Evolutionary conservation across 192 early-diverging fungal species (phyloP), one percentile per base, ranked within the genome.

Genomic region (Kickxella alabastrina): DNA sequence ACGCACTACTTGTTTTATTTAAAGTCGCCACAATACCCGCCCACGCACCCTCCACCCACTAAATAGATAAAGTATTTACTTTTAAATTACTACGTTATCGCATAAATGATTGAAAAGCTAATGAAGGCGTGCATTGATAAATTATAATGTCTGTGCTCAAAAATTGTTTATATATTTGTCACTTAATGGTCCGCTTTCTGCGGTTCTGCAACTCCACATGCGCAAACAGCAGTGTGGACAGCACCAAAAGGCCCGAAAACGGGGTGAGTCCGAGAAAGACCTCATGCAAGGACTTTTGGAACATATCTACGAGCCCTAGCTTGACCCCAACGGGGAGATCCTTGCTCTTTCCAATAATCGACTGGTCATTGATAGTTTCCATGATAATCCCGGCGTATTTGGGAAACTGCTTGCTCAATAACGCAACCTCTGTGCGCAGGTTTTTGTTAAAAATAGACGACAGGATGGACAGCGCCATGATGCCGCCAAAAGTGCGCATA

Each of bases 401-500:
- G 19, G 50, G 81, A 52, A 49, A 81, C 73, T 18, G 42, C 36
- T 27, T 22, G 24, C 38, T 42, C 36, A 77, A 34, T 10, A 10
- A 15, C 10, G 22, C 58, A 3, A 63, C 58, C 15, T 52, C 63
- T 3, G 14, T 58, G 18, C 59, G 43, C 29, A 82, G 59, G 54
- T 66, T 80, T 46, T 85, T 85, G 70, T 82, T 84, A 59, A 85
- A 77, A 21, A 83, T 67, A 10, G 82, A 79, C 3, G 76, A 81
- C 12, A 75, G 68, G 36, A 85, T 76, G 9, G 82, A 82, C 19
- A 89, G 54, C 3, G 80, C 69, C 24, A 85, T 65, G 34, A 74
- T 78, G 3, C 83, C 79, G 37, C 85, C 87, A 17, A 85, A 62
- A 18, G 80, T 80, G 26, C 85, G 80, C 64, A 79, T 77, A 37